Evolutionary conservation across 768 basidiomycete species (phyloP).

Genomic region (Cyclocybe aegerita): DNA sequence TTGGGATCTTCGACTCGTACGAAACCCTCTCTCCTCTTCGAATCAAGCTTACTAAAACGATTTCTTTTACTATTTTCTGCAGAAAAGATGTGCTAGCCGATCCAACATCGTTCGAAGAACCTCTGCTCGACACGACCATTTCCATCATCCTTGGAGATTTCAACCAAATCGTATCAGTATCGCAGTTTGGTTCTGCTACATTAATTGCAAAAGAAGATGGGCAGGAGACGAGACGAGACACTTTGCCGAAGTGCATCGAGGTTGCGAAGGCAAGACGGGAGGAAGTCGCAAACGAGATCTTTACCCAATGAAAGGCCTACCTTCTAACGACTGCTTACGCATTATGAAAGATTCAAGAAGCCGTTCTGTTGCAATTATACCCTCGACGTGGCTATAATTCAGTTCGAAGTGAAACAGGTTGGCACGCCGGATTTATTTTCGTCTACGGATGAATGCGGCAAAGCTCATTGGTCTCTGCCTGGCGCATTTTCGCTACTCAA

Average conservation of each 20-base stretch:
- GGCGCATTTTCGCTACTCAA: too few relatives aligned
- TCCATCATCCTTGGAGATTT: slow-evolving; percentile 58
- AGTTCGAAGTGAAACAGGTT: too few relatives aligned
- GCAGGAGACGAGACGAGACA: slow-evolving; percentile 22
- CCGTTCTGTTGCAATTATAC: too few relatives aligned
- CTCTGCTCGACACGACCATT: slow-evolving; percentile 72
- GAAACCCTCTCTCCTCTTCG: too few relatives aligned
- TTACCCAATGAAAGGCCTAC: too few relatives aligned
- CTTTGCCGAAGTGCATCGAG: slow-evolving; percentile 36
- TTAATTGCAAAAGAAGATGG: slow-evolving; percentile 18
- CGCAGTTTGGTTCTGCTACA: slow-evolving; percentile 51
- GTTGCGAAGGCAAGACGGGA: slow-evolving; percentile 28
- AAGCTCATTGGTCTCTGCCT: too few relatives aligned
- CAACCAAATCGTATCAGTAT: slow-evolving; percentile 47
- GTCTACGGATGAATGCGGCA: too few relatives aligned
- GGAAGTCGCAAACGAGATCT: background rate
- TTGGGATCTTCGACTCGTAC: slow-evolving; percentile 83
- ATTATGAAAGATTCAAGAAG: too few relatives aligned
- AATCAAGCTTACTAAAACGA: background rate
- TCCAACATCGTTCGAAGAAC: slow-evolving; percentile 89
- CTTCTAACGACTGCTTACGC: too few relatives aligned
- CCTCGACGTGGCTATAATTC: too few relatives aligned
- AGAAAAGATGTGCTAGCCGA: slow-evolving; percentile 75
- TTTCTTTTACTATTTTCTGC: slow-evolving; percentile 1
- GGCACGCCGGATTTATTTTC: too few relatives aligned